Evolutionary conservation across 768 basidiomycete species (phyloP), one percentile per base, ranked within the genome.

Genomic region (Xerocomellus dryophilus): DNA sequence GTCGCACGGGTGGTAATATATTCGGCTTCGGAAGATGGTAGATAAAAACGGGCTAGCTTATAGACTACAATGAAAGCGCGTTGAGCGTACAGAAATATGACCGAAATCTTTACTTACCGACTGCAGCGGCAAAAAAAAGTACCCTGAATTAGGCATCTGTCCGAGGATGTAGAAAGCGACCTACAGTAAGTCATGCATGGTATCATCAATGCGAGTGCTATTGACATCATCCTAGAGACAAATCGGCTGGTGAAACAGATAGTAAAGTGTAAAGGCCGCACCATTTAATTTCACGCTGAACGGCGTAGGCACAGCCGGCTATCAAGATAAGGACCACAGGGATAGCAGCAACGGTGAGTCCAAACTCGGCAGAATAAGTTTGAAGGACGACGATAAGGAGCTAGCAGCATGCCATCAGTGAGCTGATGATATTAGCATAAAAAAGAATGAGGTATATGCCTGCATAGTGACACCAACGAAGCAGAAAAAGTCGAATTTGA

Each of bases 401-500:
- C 91, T 93, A 49, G 5, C n/a, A 17, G 31, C 2, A 44, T 17
- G 36, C 57, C 45, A 52, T 41, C 42, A 43, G 25, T 7, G 23
- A 10, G 36, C n/a, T 25, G n/a, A 40, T 20, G n/a, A 41, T 14
- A 53, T 25, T 4, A n/a, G 32, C 25, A 21, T 17, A 11, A 25
- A 39, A 20, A 35, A 23, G 6, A 45, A 21, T 1, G 25, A 15
- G 25, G 15, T 29, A 31, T 71, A 45, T 47, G 82, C 90, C 82
- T 93, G 91, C 81, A 92, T 91, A 3, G 90, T 92, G 23, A 93
- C 85, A n/a, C 86, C 91, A 20, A 80, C 78, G 66, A 93, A 93
- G 68, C 81, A 83, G 75, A 93, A 93, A 70, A 92, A 93, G 69
- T 93, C 90, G 68, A 93, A 91, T 67, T 92, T 93, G 61, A 93